A percentile compares a stretch with the other conserved stretches of the same genome.
phyloP scores from a whole-genome alignment of 1,139 yeast species.

The Suhomyces maxii region DNA sequence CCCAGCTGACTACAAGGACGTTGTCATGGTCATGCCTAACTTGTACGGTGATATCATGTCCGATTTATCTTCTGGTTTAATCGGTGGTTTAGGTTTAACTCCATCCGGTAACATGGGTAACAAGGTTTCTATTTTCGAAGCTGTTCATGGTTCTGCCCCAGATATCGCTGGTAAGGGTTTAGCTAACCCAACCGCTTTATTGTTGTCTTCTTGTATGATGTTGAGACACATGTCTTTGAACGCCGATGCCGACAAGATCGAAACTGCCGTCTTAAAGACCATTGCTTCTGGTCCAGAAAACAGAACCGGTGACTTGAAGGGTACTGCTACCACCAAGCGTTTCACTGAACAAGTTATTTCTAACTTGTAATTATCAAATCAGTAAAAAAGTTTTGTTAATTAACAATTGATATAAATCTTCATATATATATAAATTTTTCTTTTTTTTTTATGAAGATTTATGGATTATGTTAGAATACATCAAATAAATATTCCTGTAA shows the following conservation, averaged over 20 bases:
- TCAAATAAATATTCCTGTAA: background rate
- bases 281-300: constrained; percentile 91
- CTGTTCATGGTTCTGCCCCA: constrained; percentile 99
- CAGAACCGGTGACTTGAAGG: constrained; percentile 96
- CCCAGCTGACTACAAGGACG: constrained; percentile 74
- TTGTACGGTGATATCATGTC: constrained; percentile 98
- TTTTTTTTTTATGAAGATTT: too few species aligned
- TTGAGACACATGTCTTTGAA: constrained; percentile 95
- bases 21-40: constrained; percentile 99
- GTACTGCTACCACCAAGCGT: constrained; percentile 82
- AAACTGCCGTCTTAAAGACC: constrained; percentile 84
- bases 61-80: constrained; percentile 93
- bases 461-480: background rate
- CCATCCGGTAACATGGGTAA: constrained; percentile 99
- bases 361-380: constrained; percentile 35
- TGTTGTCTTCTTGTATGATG: constrained; percentile 97
- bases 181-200: constrained; percentile 97
- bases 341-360: constrained; percentile 72
- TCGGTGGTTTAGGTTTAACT: constrained; percentile 97
- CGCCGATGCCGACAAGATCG: constrained; percentile 78
- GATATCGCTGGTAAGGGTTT: constrained; percentile 97
- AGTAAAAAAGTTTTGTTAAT: too few species aligned
- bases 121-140: constrained; percentile 95
- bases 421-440: too few species aligned
- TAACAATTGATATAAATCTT: too few species aligned